phyloP scores from a whole-genome alignment of 805 yeast species.

The Yamadazyma paraphyllophila region DNA sequence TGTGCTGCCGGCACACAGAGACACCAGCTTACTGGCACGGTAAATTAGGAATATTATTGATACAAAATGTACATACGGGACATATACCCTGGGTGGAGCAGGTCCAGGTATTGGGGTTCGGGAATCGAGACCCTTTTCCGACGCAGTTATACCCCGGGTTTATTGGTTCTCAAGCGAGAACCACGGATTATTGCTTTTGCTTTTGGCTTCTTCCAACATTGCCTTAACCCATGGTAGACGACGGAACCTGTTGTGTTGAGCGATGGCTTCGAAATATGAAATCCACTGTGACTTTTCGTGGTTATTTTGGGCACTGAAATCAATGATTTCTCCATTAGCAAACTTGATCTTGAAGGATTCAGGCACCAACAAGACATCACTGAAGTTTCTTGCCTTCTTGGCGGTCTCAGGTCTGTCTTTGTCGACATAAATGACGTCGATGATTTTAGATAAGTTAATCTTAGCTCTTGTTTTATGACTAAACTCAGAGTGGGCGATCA shows the following conservation, averaged over 20 bases:
- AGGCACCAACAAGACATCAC: slow-evolving; percentile 66
- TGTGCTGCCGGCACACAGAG: no score
- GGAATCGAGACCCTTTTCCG: neutral
- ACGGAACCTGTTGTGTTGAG: slow-evolving; percentile 54
- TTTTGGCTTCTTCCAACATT: slow-evolving; percentile 28
- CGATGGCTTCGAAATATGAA: slow-evolving; percentile 51
- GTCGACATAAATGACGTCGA: slow-evolving; percentile 47
- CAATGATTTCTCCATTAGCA: slow-evolving; percentile 76
- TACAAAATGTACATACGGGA: neutral
- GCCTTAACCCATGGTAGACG: slow-evolving; percentile 60
- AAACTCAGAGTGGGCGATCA: slow-evolving; percentile 74
- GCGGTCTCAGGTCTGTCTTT: slow-evolving; percentile 33
- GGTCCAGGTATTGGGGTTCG: neutral
- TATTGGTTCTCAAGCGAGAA: neutral
- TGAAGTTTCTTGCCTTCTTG: slow-evolving; percentile 54
- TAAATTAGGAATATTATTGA: neutral
- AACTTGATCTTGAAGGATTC: slow-evolving; percentile 76
- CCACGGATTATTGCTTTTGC: slow-evolving; percentile 11
- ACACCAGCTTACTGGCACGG: no score
- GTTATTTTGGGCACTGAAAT: slow-evolving; percentile 77
- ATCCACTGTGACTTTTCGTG: slow-evolving; percentile 68
- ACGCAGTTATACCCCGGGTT: neutral
- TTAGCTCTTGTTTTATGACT: slow-evolving; percentile 69
- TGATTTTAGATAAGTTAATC: slow-evolving; percentile 71
- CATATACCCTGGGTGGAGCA: neutral